Evolutionary conservation across 257 asterid species (phyloP), one percentile per base, ranked within the genome.

Genomic region (Capsicum chinense): DNA sequence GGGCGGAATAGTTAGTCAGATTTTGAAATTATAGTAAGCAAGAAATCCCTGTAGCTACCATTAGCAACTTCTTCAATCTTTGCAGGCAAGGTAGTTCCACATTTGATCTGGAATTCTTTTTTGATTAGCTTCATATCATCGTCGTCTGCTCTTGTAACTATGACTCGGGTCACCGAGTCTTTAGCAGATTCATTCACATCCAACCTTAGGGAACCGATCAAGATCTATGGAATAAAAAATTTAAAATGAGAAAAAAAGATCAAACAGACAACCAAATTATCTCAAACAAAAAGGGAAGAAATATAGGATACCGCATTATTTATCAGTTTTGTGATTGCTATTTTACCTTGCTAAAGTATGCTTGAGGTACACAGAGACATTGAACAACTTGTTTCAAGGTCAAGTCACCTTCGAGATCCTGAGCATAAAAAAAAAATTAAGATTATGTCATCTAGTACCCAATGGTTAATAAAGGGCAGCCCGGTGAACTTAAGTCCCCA

Each of bases 111-210:
- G 71, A 79, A 92, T 64, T 91, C 97, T 62, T 91, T 92, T 85
- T 93, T 91, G 83, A 94, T 94, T 39, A 73, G 91, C 86, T 91
- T 92, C 91, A 93, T 91, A 76, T 94, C 97, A 19, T 66, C 92
- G 10, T 94, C 98, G 13, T 94, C 98, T 2, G 97, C 97, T 83
- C 97, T 87, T 5, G 97, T 90, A 37, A 90, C 93, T 16, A 93
- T 91, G 19, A 94, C 89, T 85, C 98, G 87, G 0, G 91, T 94
- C 87, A 92, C 90, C 7, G 91, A 89, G n/a, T 92, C 97, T 88
- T 90, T 94, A 2, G 83, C 88, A 15, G 84, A 70, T 83, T 93
- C 98, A 12, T 92, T 93, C 81, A 76, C 95, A 26, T 88, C 85
- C 68, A 73, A 71, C 57, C 83, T 86, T 88, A 93, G 48, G 37